Evolutionary conservation across 2,329 filamentous ascomycete genomes (phyloP).

Genomic region (Albophoma yamanashiensis): DNA sequence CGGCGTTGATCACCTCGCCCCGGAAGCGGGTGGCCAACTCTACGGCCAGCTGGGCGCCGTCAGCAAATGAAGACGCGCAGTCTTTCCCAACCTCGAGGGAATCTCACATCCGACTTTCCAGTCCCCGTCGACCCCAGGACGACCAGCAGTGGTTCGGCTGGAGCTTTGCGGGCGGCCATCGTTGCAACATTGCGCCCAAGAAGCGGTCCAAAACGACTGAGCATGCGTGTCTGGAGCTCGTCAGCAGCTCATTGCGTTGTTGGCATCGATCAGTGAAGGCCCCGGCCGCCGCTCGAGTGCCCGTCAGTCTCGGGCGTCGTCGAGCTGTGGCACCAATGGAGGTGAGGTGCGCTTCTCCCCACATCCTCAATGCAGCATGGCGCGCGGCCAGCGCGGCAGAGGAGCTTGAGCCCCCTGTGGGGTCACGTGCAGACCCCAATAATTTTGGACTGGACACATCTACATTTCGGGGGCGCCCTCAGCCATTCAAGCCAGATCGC

Average conservation of each 20-base stretch:
- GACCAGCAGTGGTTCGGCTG: constrained; percentile 57
- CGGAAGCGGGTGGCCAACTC: constrained; percentile 74
- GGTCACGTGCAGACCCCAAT: constrained; percentile 23
- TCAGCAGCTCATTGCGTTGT: background rate
- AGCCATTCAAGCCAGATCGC: constrained; percentile 33
- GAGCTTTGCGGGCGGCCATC: constrained; percentile 28
- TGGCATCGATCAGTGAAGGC: background rate
- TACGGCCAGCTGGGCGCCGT: constrained; percentile 64
- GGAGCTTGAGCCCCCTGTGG: background rate
- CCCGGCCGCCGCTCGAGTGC: background rate
- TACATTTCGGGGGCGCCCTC: constrained; percentile 18
- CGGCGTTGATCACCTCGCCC: constrained; percentile 92
- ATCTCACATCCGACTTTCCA: constrained; percentile 75
- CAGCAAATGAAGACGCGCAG: background rate
- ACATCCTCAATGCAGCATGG: constrained; percentile 3
- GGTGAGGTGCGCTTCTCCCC: background rate
- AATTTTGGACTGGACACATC: constrained; percentile 32
- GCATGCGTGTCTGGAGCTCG: constrained; percentile 11
- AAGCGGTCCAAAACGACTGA: constrained; percentile 11
- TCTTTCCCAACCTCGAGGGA: background rate
- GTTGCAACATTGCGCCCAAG: constrained; percentile 23
- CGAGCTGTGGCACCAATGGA: background rate
- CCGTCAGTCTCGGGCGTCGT: background rate
- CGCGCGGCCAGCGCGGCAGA: background rate
- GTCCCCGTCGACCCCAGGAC: constrained; percentile 87